Evolutionary conservation across 306 rosid species (phyloP).

Genomic region (Trifolium repens): DNA sequence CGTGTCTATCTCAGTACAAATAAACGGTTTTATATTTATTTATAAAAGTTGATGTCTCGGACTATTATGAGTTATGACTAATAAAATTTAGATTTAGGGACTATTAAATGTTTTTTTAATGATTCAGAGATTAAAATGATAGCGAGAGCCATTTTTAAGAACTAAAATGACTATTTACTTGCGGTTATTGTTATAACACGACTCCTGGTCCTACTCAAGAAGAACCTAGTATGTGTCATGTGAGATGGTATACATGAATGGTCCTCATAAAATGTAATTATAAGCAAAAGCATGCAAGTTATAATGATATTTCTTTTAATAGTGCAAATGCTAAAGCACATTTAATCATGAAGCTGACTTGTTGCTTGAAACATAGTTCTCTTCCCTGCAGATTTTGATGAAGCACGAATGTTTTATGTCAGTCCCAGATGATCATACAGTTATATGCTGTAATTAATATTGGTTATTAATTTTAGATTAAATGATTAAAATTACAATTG

Average conservation of each 20-base stretch:
- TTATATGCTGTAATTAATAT: not conserved
- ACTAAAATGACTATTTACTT: too few relatives aligned
- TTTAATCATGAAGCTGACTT: slow-evolving; percentile 30
- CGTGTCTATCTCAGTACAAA: too few relatives aligned
- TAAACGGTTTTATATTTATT: too few relatives aligned
- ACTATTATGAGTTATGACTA: too few relatives aligned
- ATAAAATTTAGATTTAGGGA: too few relatives aligned
- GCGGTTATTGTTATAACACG: too few relatives aligned
- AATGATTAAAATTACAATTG: not conserved
- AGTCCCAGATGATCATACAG: not conserved
- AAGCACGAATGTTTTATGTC: slow-evolving; percentile 7
- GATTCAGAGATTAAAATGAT: too few relatives aligned
- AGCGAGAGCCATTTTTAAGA: too few relatives aligned
- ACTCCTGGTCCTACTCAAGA: slow-evolving; percentile 19
- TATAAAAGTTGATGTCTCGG: too few relatives aligned
- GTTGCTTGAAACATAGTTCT: slow-evolving; percentile 37
- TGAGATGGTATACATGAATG: slow-evolving; percentile 36
- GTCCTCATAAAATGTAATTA: slow-evolving; percentile 50
- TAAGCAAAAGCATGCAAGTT: slow-evolving; percentile 35
- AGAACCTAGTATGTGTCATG: slow-evolving; percentile 35
- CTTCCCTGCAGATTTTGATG: slow-evolving; percentile 8
- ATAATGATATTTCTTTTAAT: slow-evolving; percentile 17
- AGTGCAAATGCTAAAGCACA: slow-evolving; percentile 23
- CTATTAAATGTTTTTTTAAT: too few relatives aligned
- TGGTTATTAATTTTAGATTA: not conserved